phyloP scores from a whole-genome alignment of 768 basidiomycete species.

The Jaapia argillacea region DNA sequence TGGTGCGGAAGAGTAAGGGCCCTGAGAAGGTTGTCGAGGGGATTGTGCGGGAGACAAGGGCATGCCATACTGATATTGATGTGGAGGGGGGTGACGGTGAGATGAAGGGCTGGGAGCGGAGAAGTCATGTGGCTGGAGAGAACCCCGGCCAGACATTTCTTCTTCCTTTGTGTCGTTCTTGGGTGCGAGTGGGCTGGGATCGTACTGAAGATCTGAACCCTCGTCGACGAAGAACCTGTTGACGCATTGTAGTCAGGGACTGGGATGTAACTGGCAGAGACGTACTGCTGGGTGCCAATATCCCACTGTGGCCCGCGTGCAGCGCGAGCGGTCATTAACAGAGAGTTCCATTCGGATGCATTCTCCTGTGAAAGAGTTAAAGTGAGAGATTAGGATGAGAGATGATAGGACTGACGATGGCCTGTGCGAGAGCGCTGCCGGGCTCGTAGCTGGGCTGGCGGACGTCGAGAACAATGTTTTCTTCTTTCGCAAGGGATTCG shows the following conservation, averaged over 20 bases:
- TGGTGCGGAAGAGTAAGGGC: not conserved
- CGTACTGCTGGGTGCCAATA: constrained; percentile 77
- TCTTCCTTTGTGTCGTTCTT: not conserved
- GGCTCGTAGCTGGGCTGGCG: constrained; percentile 54
- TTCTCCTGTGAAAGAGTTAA: constrained; percentile 38
- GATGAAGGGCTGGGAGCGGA: not conserved
- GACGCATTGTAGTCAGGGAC: not conserved
- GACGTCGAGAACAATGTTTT: constrained; percentile 42
- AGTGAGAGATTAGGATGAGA: not conserved
- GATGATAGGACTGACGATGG: constrained; percentile 42
- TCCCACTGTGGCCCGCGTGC: constrained; percentile 85
- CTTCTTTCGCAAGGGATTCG: constrained; percentile 38
- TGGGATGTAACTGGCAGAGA: constrained; percentile 5
- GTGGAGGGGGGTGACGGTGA: not conserved
- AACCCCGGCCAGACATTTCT: not conserved
- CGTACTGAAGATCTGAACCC: constrained; percentile 63
- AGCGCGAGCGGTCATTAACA: constrained; percentile 69
- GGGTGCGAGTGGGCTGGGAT: constrained; percentile 47
- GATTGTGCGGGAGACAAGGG: not conserved
- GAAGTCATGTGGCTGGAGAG: not conserved
- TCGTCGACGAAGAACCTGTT: constrained; percentile 68
- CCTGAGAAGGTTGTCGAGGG: not conserved
- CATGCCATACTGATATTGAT: not conserved
- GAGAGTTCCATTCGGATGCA: constrained; percentile 81
- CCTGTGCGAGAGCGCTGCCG: constrained; percentile 37